phyloP scores from a whole-genome alignment of 805 yeast species.

The Candida vaughaniae region DNA sequence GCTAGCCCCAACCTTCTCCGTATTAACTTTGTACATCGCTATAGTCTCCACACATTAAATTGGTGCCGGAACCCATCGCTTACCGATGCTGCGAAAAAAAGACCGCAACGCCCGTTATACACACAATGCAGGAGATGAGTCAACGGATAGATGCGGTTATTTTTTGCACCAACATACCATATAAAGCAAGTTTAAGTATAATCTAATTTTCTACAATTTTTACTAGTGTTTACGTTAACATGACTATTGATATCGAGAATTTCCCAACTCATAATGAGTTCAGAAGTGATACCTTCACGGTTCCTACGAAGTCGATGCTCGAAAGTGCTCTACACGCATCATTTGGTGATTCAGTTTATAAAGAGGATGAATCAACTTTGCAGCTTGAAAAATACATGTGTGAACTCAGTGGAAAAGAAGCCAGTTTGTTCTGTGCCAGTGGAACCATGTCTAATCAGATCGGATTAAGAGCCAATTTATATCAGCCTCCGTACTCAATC shows the following conservation, averaged over 20 bases:
- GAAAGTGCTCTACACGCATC: slow-evolving; percentile 42
- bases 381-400: slow-evolving; percentile 35
- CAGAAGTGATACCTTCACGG: slow-evolving; percentile 79
- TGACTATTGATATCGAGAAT: too few relatives aligned
- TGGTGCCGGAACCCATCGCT: background rate
- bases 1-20: too few relatives aligned
- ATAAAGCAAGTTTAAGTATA: too few relatives aligned
- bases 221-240: too few relatives aligned
- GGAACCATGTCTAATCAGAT: slow-evolving; percentile 45
- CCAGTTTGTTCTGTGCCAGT: slow-evolving; percentile 40
- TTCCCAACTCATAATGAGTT: slow-evolving; percentile 38
- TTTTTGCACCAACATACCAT: too few relatives aligned
- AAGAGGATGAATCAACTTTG: slow-evolving; percentile 36
- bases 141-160: slow-evolving; percentile 4
- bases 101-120: too few relatives aligned
- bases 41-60: too few relatives aligned
- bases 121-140: slow-evolving; percentile 3
- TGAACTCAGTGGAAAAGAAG: slow-evolving; percentile 37
- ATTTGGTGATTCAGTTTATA: slow-evolving; percentile 43
- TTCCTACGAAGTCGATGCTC: slow-evolving; percentile 75
- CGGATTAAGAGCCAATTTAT: slow-evolving; percentile 36
- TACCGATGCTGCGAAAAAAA: too few relatives aligned
- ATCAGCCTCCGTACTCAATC: slow-evolving; percentile 42
- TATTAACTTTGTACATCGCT: too few relatives aligned
- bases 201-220: too few relatives aligned